Percentiles rank a stretch among this genome's conserved stretches.
Conservation (phyloP, 2,329 filamentous ascomycete species). For the Stromatinia cepivora region DNA sequence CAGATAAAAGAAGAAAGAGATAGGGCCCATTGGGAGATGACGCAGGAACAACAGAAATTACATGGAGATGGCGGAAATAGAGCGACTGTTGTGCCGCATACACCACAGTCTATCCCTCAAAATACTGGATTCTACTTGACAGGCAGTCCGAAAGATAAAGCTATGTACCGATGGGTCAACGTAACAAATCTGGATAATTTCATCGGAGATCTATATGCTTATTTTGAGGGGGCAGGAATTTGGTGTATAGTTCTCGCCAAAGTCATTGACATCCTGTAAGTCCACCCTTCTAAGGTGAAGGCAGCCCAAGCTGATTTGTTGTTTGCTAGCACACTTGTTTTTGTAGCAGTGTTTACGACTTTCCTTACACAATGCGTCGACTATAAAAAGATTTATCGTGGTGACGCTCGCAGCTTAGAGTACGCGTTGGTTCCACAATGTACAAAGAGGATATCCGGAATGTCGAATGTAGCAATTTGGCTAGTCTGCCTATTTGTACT, state of each 20-base stretch:
- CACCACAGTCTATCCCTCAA: slow-evolving; percentile 47
- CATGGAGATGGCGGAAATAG: slow-evolving; percentile 42
- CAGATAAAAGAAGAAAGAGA: slow-evolving; percentile 41
- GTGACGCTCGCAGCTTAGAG: slow-evolving; percentile 47
- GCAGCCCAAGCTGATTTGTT: slow-evolving; percentile 24
- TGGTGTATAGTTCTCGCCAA: slow-evolving; percentile 65
- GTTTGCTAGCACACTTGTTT: slow-evolving; percentile 57
- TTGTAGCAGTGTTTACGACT: slow-evolving; percentile 66
- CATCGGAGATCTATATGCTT: slow-evolving; percentile 66
- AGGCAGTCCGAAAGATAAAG: slow-evolving; percentile 62
- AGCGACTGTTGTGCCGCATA: slow-evolving; percentile 12
- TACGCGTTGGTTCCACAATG: slow-evolving; percentile 64
- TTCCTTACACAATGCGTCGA: slow-evolving; percentile 70
- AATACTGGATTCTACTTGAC: slow-evolving; percentile 47
- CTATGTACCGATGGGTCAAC: slow-evolving; percentile 73
- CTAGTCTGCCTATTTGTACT: slow-evolving; percentile 66
- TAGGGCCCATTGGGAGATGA: slow-evolving; percentile 54
- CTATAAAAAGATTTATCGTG: slow-evolving; percentile 56
- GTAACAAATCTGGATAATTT: slow-evolving; percentile 71
- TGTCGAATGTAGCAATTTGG: slow-evolving; percentile 51
- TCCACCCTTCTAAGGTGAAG: slow-evolving; percentile 21
- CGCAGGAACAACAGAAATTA: slow-evolving; percentile 53
- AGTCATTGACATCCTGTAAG: slow-evolving; percentile 58
- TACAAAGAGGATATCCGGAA: slow-evolving; percentile 44
- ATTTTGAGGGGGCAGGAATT: slow-evolving; percentile 66